Percentiles rank a stretch among this genome's conserved stretches.
Conservation (phyloP, 164 flowering plant genomes). For the Euptelea pleiosperma region DNA sequence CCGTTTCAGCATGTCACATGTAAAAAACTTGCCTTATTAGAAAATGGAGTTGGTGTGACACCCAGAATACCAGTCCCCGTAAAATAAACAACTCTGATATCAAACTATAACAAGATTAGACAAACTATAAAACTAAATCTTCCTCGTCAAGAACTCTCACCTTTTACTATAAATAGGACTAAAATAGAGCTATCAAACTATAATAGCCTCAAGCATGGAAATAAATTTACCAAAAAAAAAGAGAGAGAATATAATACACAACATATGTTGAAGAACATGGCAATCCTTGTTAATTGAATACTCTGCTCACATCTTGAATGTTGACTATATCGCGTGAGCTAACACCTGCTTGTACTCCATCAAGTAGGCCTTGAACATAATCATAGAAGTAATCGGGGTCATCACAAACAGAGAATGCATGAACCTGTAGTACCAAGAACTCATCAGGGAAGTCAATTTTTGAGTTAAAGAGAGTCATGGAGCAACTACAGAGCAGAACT, state of each 20-base stretch:
- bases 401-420: conserved; percentile 88
- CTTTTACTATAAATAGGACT: no score
- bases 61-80: no score
- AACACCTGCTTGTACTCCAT: conserved; percentile 77
- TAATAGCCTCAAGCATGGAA: no score
- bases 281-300: neutral
- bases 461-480: neutral
- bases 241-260: neutral
- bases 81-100: no score
- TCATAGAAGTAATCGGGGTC: conserved; percentile 86
- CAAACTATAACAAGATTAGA: no score
- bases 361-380: conserved; percentile 69
- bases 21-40: no score
- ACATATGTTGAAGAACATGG: neutral
- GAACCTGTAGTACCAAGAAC: conserved; percentile 48
- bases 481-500: conserved; percentile 3
- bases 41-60: no score
- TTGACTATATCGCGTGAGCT: conserved; percentile 61
- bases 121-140: no score
- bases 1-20: no score
- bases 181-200: no score
- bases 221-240: no score
- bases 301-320: conserved; percentile 63
- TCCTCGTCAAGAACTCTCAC: no score
- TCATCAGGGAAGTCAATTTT: neutral